Conservation (phyloP, 2,329 filamentous ascomycete genomes). For the Ceratocystis harringtonii region DNA sequence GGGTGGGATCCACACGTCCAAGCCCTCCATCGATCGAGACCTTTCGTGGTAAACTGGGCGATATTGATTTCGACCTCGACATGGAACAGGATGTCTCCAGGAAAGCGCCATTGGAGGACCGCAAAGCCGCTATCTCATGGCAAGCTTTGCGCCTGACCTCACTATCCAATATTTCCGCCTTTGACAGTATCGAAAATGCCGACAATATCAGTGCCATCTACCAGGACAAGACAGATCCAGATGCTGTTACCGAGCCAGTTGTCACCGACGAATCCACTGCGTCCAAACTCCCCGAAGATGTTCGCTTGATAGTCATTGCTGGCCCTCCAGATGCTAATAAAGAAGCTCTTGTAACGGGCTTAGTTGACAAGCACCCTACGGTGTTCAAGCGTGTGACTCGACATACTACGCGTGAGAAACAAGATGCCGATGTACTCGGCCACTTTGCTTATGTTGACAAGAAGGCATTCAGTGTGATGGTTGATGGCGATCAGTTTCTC, state of each 20-base stretch:
- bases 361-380: slow-evolving; percentile 48
- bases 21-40: background rate
- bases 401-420: slow-evolving; percentile 38
- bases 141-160: slow-evolving; percentile 69
- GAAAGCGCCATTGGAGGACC: slow-evolving; percentile 42
- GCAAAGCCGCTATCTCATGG: slow-evolving; percentile 83
- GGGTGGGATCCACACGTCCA: background rate
- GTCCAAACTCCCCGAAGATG: slow-evolving; percentile 32
- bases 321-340: slow-evolving; percentile 49
- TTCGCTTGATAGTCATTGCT: slow-evolving; percentile 48
- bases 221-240: slow-evolving; percentile 23
- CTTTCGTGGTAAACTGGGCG: slow-evolving; percentile 59
- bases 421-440: slow-evolving; percentile 37
- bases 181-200: slow-evolving; percentile 78
- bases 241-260: slow-evolving; percentile 3
- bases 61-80: slow-evolving; percentile 73
- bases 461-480: slow-evolving; percentile 40
- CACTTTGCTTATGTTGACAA: slow-evolving; percentile 42
- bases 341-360: slow-evolving; percentile 44
- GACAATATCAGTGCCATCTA: slow-evolving; percentile 51
- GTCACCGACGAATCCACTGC: slow-evolving; percentile 7
- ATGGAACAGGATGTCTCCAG: slow-evolving; percentile 54
- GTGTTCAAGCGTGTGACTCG: slow-evolving; percentile 46
- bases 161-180: slow-evolving; percentile 54
- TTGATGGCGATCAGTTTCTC: slow-evolving; percentile 44